phyloP scores from a whole-genome alignment of 106 monocot species.

The Hemerocallis citrina region DNA sequence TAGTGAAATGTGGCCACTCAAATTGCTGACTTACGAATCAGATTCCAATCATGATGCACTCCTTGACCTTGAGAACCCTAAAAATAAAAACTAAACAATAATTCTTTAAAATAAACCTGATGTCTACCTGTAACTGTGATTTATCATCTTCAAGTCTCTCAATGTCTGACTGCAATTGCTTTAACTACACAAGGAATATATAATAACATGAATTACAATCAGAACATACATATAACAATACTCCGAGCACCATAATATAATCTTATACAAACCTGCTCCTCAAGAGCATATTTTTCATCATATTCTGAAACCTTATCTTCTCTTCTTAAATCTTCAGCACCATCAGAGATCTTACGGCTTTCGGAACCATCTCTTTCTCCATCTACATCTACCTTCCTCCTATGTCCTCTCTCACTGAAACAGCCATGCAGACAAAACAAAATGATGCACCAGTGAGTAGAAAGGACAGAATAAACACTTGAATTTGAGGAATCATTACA shows the following conservation, averaged over 20 bases:
- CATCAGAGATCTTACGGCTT: conserved; percentile 28
- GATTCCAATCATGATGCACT: not conserved
- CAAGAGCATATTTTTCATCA: conserved; percentile 31
- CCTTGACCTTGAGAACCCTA: not conserved
- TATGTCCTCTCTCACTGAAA: conserved; percentile 32
- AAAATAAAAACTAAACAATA: not conserved
- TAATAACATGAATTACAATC: not conserved
- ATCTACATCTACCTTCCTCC: conserved; percentile 22
- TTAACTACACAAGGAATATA: conserved; percentile 26
- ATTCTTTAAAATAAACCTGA: conserved; percentile 4
- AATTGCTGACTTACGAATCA: not conserved
- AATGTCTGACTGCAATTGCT: conserved; percentile 29
- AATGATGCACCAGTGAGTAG: too few relatives aligned
- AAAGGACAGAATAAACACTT: too few relatives aligned
- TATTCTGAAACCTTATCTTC: conserved; percentile 19
- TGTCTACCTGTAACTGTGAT: conserved; percentile 36
- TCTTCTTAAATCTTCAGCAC: conserved; percentile 22
- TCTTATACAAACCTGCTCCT: conserved; percentile 33
- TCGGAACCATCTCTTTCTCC: conserved; percentile 44
- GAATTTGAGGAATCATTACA: too few relatives aligned
- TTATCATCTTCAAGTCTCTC: conserved; percentile 50
- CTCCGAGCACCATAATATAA: not conserved
- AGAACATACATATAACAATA: not conserved
- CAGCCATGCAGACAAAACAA: not conserved
- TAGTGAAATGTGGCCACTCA: too few relatives aligned